Base-by-base conservation (phyloP, 2,329 filamentous ascomycete genomes). In the Calonectria crousiana region DNA sequence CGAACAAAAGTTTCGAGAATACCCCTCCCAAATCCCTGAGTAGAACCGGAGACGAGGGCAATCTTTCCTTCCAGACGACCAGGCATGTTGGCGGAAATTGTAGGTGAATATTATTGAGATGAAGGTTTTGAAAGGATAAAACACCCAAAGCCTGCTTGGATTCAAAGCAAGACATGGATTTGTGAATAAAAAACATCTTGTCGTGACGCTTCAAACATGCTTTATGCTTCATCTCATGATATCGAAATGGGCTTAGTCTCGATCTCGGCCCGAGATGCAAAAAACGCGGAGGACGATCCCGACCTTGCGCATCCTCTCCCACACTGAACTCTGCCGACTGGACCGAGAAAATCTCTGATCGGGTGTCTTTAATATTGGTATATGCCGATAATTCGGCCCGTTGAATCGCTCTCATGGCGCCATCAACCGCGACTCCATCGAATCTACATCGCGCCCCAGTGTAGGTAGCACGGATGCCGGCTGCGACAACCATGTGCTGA, bases 351-450 rank as follows among this genome's bases (percentile, higher is more conserved):
- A 60, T 23, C 20, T 26, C n/a, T 34, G n/a, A 18, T n/a, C 13
- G 56, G 32, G n/a, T 11, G n/a, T 38, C 34, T 26, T 41, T 60
- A 41, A 60, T 60, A 8, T 41, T 41, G 28, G 34, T 18, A 13
- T 18, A 41, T 41, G 16, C 56, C 34, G 26, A 60, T 28, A 28
- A 1, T 60, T 60, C 56, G 56, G 56, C 34, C 56, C 56, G 65
- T 44, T 32, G 32, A 28, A 56, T 13, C 10, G 47, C 4, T 56
- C 13, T 47, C 56, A 77, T 77, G 76, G 76, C 76, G 18, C 76
- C 76, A 14, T 77, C 76, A 36, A 77, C 76, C n/a, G 44, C 72
- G 9, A 76, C 67, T 13, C 76, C 76, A 3, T 76, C 74, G 18
- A 74, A 76, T 44, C 32, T 75, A 36, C 76, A 75, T 68, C 76